phyloP scores from a whole-genome alignment of 2,329 filamentous ascomycete genomes.

The Sporothrix schenckii region DNA sequence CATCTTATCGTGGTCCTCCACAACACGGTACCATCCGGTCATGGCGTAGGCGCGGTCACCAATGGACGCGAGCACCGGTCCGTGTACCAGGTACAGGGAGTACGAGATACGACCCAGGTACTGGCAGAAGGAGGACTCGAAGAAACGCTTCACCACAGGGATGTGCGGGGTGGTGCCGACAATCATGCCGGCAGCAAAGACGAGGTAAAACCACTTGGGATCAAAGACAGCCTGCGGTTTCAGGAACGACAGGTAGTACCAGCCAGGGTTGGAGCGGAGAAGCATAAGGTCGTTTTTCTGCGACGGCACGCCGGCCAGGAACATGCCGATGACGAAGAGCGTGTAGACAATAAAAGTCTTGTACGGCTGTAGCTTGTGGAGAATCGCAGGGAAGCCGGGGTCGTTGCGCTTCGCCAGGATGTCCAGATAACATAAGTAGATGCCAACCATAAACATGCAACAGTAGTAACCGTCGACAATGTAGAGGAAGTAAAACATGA shows the following conservation, averaged over 20 bases:
- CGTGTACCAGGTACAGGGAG: slow-evolving; percentile 66
- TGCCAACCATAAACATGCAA: slow-evolving; percentile 62
- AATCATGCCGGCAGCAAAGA: slow-evolving; percentile 61
- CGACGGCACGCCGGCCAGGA: slow-evolving; percentile 64
- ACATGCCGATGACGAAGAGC: slow-evolving; percentile 57
- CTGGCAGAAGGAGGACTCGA: slow-evolving; percentile 61
- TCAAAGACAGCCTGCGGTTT: slow-evolving; percentile 68
- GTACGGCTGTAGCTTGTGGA: slow-evolving; percentile 51
- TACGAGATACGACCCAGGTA: slow-evolving; percentile 66
- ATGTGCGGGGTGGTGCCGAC: slow-evolving; percentile 62
- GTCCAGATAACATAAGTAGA: slow-evolving; percentile 65
- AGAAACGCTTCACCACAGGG: slow-evolving; percentile 59
- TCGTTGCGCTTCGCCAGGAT: slow-evolving; percentile 49
- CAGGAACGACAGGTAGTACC: slow-evolving; percentile 62
- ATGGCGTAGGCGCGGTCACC: slow-evolving; percentile 67
- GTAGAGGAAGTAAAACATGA: slow-evolving; percentile 69
- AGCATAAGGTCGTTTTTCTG: slow-evolving; percentile 51
- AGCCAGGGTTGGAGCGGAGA: slow-evolving; percentile 60
- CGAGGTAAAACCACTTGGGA: slow-evolving; percentile 69
- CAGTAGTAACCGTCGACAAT: slow-evolving; percentile 66
- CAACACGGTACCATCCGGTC: slow-evolving; percentile 56
- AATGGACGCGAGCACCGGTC: slow-evolving; percentile 60
- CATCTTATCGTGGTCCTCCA: slow-evolving; percentile 44
- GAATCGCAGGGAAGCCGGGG: slow-evolving; percentile 54
- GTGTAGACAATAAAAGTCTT: slow-evolving; percentile 57